These are phyloP conservation scores for Staphylotrichum longicolle DNA, from an alignment of 495 filamentous ascomycete species.

Conservation along the genomic window DNA sequence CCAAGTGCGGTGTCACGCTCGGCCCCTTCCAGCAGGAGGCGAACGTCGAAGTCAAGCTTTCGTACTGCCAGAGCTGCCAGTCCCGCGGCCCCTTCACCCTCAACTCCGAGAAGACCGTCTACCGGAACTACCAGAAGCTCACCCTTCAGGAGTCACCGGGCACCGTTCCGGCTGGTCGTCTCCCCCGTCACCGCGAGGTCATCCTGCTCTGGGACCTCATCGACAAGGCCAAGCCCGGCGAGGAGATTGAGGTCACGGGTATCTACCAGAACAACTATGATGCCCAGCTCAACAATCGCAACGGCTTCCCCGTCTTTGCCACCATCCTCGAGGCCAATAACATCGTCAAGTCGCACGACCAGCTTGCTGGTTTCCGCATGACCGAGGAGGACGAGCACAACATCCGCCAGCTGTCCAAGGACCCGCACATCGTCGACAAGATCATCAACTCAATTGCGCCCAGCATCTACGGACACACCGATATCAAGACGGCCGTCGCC, in stretches of 20 bases:
- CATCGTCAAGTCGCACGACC: slow-evolving; percentile 93
- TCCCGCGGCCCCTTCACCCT: slow-evolving; percentile 92
- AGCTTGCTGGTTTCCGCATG: slow-evolving; percentile 93
- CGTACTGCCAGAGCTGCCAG: slow-evolving; percentile 97
- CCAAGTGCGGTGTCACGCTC: slow-evolving; percentile 85
- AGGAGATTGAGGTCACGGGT: slow-evolving; percentile 95
- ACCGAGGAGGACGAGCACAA: slow-evolving; percentile 93
- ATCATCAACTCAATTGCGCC: slow-evolving; percentile 93
- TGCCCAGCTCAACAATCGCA: slow-evolving; percentile 96
- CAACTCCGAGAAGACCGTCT: slow-evolving; percentile 98
- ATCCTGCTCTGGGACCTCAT: slow-evolving; percentile 97
- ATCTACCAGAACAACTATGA: slow-evolving; percentile 99
- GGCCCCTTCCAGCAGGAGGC: slow-evolving; percentile 98
- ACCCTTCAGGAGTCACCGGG: slow-evolving; percentile 97
- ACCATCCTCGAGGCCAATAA: slow-evolving; percentile 98
- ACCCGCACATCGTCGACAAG: slow-evolving; percentile 92
- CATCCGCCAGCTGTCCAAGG: slow-evolving; percentile 81
- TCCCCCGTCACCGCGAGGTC: slow-evolving; percentile 92
- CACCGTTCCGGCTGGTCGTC: slow-evolving; percentile 92
- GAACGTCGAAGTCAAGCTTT: slow-evolving; percentile 91
- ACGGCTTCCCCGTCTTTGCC: slow-evolving; percentile 98
- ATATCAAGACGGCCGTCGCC: slow-evolving; percentile 97
- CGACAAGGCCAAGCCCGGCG: slow-evolving; percentile 93
- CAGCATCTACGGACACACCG: slow-evolving; percentile 93
- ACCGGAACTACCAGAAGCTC: slow-evolving; percentile 97